Evolutionary conservation across 2,329 filamentous ascomycete genomes (phyloP).

Genomic region (Fusarium dlaminii): DNA sequence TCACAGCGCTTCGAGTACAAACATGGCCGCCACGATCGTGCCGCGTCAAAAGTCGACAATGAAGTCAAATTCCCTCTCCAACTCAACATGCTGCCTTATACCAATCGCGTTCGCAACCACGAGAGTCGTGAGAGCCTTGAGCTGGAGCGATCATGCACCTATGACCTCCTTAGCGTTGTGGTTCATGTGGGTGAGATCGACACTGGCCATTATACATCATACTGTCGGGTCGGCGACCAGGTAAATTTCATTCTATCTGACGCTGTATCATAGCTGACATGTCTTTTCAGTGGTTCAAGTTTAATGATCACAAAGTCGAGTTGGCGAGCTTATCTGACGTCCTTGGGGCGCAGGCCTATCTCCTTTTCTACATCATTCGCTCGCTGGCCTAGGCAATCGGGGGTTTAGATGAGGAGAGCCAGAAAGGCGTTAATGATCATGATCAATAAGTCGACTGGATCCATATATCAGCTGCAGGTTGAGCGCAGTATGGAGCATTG

Average conservation of each 20-base stretch:
- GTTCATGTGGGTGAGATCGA: constrained; percentile 95
- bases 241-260: constrained; percentile 35
- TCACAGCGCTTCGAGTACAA: constrained; percentile 76
- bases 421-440: constrained; percentile 23
- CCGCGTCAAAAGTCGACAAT: constrained; percentile 87
- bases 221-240: constrained; percentile 81
- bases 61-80: constrained; percentile 86
- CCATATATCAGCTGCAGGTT: constrained; percentile 2
- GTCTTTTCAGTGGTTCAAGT: constrained; percentile 81
- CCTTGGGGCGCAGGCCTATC: constrained; percentile 84
- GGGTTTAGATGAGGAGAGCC: neutral
- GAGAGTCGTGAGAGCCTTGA: constrained; percentile 65
- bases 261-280: neutral
- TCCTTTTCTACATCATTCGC: constrained; percentile 85
- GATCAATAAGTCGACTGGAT: neutral
- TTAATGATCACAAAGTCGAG: constrained; percentile 94
- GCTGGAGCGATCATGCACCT: constrained; percentile 74
- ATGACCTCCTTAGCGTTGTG: constrained; percentile 88
- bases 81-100: constrained; percentile 91
- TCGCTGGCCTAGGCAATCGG: constrained; percentile 57
- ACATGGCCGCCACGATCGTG: constrained; percentile 69
- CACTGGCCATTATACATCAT: constrained; percentile 92
- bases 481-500: constrained; percentile 28
- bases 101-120: constrained; percentile 68
- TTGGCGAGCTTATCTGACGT: constrained; percentile 86